phyloP scores from a whole-genome alignment of 139 green algal genomes.

The Micractinium sp. region DNA sequence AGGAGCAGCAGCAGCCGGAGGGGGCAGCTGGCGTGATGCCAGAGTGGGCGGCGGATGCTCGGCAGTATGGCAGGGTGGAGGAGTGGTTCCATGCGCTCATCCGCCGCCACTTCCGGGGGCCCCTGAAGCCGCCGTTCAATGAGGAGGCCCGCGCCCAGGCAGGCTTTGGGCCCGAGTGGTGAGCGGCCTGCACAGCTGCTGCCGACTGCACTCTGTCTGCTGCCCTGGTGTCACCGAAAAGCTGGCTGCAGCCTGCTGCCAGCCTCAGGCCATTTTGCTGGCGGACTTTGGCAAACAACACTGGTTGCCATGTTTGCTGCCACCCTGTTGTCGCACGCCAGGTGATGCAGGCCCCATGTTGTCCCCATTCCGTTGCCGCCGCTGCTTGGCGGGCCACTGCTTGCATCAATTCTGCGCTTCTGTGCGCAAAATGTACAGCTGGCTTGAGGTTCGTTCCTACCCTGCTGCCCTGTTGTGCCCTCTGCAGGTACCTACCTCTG shows the following conservation, averaged over 20 bases:
- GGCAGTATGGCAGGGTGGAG: constrained; percentile 56
- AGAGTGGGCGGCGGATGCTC: constrained; percentile 61
- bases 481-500: constrained; percentile 15
- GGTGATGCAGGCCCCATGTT: too few species aligned
- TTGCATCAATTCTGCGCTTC: not conserved
- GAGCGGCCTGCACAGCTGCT: not conserved
- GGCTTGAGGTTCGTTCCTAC: not conserved
- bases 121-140: constrained; percentile 91
- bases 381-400: too few species aligned
- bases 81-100: constrained; percentile 83
- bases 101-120: constrained; percentile 74
- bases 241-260: too few species aligned
- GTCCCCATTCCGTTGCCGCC: too few species aligned
- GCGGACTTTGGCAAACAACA: too few species aligned
- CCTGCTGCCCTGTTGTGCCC: not conserved
- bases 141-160: constrained; percentile 71
- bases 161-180: constrained; percentile 80
- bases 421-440: not conserved
- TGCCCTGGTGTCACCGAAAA: too few species aligned
- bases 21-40: not conserved
- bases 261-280: too few species aligned
- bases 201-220: not conserved
- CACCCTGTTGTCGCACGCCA: not conserved
- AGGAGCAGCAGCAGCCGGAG: not conserved
- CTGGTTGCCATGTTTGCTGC: not conserved